Base-by-base conservation (phyloP, 768 basidiomycete genomes). In the Clavulina sp. region DNA sequence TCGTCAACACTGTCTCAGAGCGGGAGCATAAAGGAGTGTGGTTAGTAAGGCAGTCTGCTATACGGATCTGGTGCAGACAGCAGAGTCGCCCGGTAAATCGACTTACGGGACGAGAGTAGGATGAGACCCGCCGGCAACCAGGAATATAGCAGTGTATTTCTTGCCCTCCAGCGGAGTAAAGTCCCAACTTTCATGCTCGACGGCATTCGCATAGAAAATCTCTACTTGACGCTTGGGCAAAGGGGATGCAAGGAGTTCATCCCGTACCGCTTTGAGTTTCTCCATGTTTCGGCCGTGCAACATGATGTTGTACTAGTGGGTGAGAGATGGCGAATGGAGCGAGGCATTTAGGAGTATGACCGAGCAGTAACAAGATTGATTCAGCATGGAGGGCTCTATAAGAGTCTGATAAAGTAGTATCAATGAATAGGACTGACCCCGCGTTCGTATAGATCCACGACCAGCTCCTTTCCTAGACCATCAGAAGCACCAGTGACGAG, bases 401-500 rank as follows among this genome's bases (percentile, higher is more conserved):
- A 13, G 26, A 9, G 16, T 9, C 24, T 24, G 13, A 9, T 13
- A 13, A 9, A 16, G 9, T 28, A 26, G 13, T 13, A 46, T 13
- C 26, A 9, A 46, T 16, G 13, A 28, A 46, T 24, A 16, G 26
- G 26, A 26, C 26, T 9, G 13, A 46, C 43, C 3, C 52, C 52
- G 4, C 48, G 28, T 18, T 36, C 31, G 33, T 32, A 41, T 4
- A 53, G 48, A 28, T 49, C 52, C 9, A 4, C 18, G 5, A 48
- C 52, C 13, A 53, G 16, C 19, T 32, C 52, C 29, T 50, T 53
- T 18, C 52, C 52, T 23, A 53, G 32, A 26, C 52, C 52, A 29
- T 38, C 52, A 21, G 29, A 49, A 4, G 52, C 46, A 28, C 52
- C 52, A 5, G 52, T 53, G 29, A 53, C 33, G 5, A 53, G 47